Conservation (phyloP, 345 rosid genomes). For the Camelina sativa region DNA sequence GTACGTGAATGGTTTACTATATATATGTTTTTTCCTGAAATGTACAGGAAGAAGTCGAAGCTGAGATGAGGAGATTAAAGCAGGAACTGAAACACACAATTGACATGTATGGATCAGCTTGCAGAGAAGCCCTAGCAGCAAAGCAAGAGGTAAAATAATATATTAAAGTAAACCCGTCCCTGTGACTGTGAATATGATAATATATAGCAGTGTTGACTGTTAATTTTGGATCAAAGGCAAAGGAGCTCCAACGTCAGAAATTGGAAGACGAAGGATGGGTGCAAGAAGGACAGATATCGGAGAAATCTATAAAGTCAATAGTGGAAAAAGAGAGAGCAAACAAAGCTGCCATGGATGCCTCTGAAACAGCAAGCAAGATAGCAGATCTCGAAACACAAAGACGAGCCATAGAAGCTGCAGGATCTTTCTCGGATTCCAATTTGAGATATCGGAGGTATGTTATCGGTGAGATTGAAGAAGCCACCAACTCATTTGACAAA, state of each 20-base stretch:
- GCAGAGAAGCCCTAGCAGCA: conserved; percentile 83
- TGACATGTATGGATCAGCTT: conserved; percentile 80
- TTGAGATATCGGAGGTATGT: conserved; percentile 73
- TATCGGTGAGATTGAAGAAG: conserved; percentile 79
- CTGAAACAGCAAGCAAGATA: conserved; percentile 64
- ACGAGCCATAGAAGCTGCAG: conserved; percentile 52
- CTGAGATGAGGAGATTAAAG: conserved; percentile 83
- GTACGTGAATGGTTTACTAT: not conserved
- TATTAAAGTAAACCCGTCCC: not conserved
- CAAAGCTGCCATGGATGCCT: conserved; percentile 69
- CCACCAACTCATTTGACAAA: conserved; percentile 61
- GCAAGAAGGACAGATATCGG: conserved; percentile 64
- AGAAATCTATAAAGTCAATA: conserved; percentile 63
- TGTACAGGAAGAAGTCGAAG: conserved; percentile 74
- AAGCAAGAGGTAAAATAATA: conserved; percentile 65
- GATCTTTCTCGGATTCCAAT: conserved; percentile 37
- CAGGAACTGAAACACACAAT: conserved; percentile 87
- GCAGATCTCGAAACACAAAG: conserved; percentile 66
- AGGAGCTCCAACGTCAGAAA: conserved; percentile 74
- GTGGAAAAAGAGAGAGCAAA: conserved; percentile 67
- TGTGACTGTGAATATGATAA: not conserved
- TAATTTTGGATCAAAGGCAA: conserved; percentile 52
- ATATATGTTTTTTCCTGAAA: conserved; percentile 23
- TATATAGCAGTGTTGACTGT: conserved; percentile 22
- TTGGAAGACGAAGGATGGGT: conserved; percentile 59